Evolutionary conservation across 1,139 yeast genomes (phyloP).

Genomic region (Saccharomyces hybrid): DNA sequence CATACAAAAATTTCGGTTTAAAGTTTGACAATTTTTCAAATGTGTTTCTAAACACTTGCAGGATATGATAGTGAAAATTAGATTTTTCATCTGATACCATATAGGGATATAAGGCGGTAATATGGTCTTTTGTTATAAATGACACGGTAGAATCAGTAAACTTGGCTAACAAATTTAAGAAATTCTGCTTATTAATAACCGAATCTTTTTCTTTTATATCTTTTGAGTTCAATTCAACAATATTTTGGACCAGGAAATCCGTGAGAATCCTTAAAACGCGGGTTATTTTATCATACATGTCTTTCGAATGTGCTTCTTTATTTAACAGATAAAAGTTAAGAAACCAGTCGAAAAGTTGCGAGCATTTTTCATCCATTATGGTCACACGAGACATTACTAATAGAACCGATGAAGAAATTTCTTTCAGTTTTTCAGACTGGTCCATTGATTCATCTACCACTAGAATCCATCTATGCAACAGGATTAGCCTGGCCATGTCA

Average conservation of each 20-base stretch:
- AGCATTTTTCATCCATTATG: slow-evolving; percentile 32
- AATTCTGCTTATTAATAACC: slow-evolving; percentile 29
- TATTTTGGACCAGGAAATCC: slow-evolving; percentile 25
- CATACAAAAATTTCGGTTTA: slow-evolving; percentile 43
- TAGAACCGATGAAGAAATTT: slow-evolving; percentile 17
- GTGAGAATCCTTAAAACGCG: slow-evolving; percentile 22
- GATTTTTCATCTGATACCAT: slow-evolving; percentile 40
- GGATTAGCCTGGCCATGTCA: slow-evolving; percentile 37
- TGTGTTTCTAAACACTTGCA: slow-evolving; percentile 47
- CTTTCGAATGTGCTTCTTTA: slow-evolving; percentile 22
- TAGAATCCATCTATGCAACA: slow-evolving; percentile 43
- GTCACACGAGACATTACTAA: slow-evolving; percentile 37
- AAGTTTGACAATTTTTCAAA: slow-evolving; percentile 41
- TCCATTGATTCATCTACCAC: slow-evolving; percentile 14
- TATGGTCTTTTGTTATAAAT: slow-evolving; percentile 55
- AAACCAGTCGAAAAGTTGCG: slow-evolving; percentile 40
- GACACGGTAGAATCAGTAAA: slow-evolving; percentile 45
- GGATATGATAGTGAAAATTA: slow-evolving; percentile 39
- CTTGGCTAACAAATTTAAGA: slow-evolving; percentile 45
- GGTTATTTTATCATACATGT: slow-evolving; percentile 17
- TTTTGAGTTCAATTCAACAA: slow-evolving; percentile 28
- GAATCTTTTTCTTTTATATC: slow-evolving; percentile 17
- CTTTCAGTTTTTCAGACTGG: slow-evolving; percentile 15
- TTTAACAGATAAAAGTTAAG: slow-evolving; percentile 38
- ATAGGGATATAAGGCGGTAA: slow-evolving; percentile 54